Evolutionary conservation across 345 rosid genomes (phyloP).

Genomic region (Citrus glauca): DNA sequence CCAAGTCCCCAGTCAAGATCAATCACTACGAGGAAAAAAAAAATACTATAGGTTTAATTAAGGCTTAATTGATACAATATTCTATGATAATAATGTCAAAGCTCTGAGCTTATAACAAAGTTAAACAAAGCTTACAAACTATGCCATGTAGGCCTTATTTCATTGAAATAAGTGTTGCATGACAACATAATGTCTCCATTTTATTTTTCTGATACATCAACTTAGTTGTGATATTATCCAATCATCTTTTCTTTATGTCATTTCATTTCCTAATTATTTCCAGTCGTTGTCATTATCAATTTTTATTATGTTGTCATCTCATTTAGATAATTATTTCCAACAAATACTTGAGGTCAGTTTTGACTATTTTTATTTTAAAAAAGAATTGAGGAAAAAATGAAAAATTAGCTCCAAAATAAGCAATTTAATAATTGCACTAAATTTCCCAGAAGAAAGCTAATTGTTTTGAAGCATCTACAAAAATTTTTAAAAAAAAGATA

Average conservation of each 20-base stretch:
- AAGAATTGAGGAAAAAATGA: neutral
- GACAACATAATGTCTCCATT: slow-evolving; percentile 18
- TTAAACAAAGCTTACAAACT: neutral
- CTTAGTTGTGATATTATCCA: no score
- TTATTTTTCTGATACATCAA: neutral
- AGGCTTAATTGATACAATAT: no score
- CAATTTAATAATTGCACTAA: neutral
- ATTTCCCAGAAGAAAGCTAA: no score
- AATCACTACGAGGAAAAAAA: no score
- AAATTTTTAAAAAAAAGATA: no score
- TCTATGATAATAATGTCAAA: no score
- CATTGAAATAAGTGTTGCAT: neutral
- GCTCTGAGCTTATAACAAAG: neutral
- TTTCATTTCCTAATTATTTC: neutral
- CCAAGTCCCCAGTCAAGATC: no score
- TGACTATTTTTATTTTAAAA: neutral
- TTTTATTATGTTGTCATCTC: neutral
- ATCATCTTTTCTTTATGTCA: neutral
- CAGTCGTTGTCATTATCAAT: neutral
- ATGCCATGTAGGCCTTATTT: neutral
- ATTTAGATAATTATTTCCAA: neutral
- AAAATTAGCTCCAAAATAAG: neutral
- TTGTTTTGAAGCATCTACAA: no score
- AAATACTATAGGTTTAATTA: no score
- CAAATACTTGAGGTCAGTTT: neutral